Evolutionary conservation across 768 basidiomycete species (phyloP).

Genomic region (Psilocybe azurescens): DNA sequence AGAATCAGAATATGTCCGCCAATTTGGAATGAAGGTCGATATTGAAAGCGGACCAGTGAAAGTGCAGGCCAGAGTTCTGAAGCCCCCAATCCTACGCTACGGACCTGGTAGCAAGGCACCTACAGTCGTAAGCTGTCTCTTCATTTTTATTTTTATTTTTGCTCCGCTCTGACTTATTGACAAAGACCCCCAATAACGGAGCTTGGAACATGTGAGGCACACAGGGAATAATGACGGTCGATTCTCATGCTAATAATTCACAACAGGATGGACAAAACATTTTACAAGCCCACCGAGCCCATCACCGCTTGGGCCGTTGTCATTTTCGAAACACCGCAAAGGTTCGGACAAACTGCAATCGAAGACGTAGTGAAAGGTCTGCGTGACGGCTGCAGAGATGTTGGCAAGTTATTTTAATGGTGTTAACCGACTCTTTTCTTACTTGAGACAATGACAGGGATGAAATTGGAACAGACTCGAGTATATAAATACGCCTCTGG

Average conservation of each 20-base stretch:
- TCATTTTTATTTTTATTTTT: neutral
- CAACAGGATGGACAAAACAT: slow-evolving; percentile 71
- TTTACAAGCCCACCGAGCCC: slow-evolving; percentile 54
- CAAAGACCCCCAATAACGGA: slow-evolving; percentile 65
- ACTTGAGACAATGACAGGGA: slow-evolving; percentile 49
- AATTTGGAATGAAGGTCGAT: slow-evolving; percentile 75
- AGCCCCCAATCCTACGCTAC: slow-evolving; percentile 70
- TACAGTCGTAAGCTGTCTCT: slow-evolving; percentile 52
- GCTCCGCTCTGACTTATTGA: slow-evolving; percentile 1
- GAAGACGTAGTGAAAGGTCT: slow-evolving; percentile 62
- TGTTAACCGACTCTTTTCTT: neutral
- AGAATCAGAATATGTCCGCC: slow-evolving; percentile 74
- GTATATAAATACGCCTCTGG: slow-evolving; percentile 61
- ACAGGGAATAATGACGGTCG: neutral
- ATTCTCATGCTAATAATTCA: neutral
- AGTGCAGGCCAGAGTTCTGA: slow-evolving; percentile 66
- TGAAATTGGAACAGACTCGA: slow-evolving; percentile 51
- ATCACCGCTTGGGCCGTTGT: slow-evolving; percentile 69
- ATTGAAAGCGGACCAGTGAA: slow-evolving; percentile 51
- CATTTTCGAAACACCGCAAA: slow-evolving; percentile 63
- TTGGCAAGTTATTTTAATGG: slow-evolving; percentile 50
- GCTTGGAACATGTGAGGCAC: slow-evolving; percentile 75
- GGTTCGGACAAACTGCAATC: slow-evolving; percentile 56
- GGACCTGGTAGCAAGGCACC: slow-evolving; percentile 59
- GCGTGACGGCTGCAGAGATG: slow-evolving; percentile 50